Evolutionary conservation across 352 stramenopile species (phyloP), one percentile per base, ranked within the genome.

Genomic region (Globisporangium polare): DNA sequence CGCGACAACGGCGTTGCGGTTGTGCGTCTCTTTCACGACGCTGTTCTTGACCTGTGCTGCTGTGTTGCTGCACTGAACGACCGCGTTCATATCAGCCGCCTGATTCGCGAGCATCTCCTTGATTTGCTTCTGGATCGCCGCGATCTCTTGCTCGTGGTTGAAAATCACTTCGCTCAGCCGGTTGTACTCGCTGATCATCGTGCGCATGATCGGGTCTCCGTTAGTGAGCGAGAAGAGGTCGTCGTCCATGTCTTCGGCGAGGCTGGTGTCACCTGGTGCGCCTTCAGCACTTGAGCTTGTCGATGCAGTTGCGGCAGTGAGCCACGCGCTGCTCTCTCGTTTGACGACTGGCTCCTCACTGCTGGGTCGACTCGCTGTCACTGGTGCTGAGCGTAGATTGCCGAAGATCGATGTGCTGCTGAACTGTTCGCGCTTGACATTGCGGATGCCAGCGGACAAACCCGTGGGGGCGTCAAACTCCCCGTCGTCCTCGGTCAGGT

Each of bases 141-240:
- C 61, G 3, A 66, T 57, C 43, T 82, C 59, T 31, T 77, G 66
- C n/a, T 89, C 72, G 51, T 73, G 72, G 27, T 72, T 67, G 35
- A 71, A 76, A n/a, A 89, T 78, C 15, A 67, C 67, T 8, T 63
- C 60, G 51, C 68, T 89, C 24, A 83, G 43, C 0, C 64, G 63
- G 47, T 88, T 86, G 73, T 91, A 91, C 60, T 87, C 71, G 26
- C 58, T 56, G 20, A 89, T 73, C 75, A 87, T 83, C 15, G 65
- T 78, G 10, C 67, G 64, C 60, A 78, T 63, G 29, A 88, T 53
- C n/a, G 72, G 62, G 46, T 90, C 81, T 53, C 80, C 76, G n/a
- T 88, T 68, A 0, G 74, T 63, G 17, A 71, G 39, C 24, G 52
- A 53, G 15, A 27, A 18, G 22, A 42, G 9, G 10, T 62, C 47